Conservation (phyloP, 257 asterid species). For the Sherardia arvensis region DNA sequence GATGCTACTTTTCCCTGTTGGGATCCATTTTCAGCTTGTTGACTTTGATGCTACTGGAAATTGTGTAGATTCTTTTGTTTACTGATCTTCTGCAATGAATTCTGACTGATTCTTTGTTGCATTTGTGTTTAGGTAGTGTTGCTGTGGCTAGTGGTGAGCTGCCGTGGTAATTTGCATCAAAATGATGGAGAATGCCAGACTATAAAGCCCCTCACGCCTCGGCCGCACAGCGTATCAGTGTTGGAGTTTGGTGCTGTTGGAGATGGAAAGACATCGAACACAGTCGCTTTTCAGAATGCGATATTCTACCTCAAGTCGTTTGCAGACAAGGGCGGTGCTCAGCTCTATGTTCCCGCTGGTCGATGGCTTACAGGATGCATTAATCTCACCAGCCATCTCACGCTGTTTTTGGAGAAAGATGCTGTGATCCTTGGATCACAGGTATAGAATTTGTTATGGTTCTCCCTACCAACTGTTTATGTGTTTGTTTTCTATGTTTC, state of each 20-base stretch:
- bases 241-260: conserved; percentile 93
- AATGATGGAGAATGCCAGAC: conserved; percentile 63
- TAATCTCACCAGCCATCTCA: conserved; percentile 93
- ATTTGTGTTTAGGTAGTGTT: conserved; percentile 42
- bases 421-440: conserved; percentile 82
- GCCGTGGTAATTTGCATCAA: conserved; percentile 18
- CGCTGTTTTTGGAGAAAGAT: conserved; percentile 81
- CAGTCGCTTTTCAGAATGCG: conserved; percentile 93
- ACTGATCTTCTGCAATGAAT: neutral
- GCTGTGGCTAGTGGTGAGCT: conserved; percentile 45
- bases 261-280: conserved; percentile 78
- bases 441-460: conserved; percentile 25
- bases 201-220: conserved; percentile 56
- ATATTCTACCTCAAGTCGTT: conserved; percentile 92
- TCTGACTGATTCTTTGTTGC: conserved; percentile 3
- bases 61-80: neutral
- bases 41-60: neutral
- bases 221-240: conserved; percentile 98
- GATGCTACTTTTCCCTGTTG: conserved; percentile 19
- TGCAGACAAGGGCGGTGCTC: conserved; percentile 97
- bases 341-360: conserved; percentile 91
- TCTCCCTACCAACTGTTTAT: neutral
- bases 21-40: conserved; percentile 26
- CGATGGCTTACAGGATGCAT: conserved; percentile 83
- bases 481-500: neutral